Conservation (phyloP, 768 basidiomycete species). For the Rhodotorula taiwanensis region DNA sequence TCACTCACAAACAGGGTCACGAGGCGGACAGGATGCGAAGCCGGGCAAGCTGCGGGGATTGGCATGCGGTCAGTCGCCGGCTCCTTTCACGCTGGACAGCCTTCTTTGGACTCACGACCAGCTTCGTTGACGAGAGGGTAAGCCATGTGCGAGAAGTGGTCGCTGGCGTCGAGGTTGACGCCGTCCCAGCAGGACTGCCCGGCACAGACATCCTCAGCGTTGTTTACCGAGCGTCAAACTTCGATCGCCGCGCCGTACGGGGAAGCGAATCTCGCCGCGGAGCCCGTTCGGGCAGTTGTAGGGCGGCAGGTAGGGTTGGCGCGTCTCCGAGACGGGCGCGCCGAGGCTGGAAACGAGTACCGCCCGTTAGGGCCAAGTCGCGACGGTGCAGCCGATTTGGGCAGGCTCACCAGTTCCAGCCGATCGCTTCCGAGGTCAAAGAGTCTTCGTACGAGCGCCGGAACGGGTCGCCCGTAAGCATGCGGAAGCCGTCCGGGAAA, state of each 20-base stretch:
- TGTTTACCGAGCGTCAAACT: not conserved
- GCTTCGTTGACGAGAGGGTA: constrained; percentile 38
- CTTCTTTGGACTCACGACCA: constrained; percentile 1
- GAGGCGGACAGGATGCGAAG: constrained; percentile 31
- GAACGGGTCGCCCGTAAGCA: constrained; percentile 52
- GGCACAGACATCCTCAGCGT: too few relatives aligned
- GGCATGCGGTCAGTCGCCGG: not conserved
- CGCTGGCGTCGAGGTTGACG: constrained; percentile 45
- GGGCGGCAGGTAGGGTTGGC: constrained; percentile 22
- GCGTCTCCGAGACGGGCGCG: constrained; percentile 1
- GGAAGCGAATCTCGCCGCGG: constrained; percentile 35
- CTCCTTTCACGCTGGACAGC: too few relatives aligned
- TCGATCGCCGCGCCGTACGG: constrained; percentile 8
- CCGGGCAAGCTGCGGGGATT: constrained; percentile 34
- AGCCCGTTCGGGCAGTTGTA: constrained; percentile 40
- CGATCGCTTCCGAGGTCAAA: constrained; percentile 48
- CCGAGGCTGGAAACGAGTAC: constrained; percentile 9
- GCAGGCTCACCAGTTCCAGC: constrained; percentile 45
- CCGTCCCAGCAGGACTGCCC: constrained; percentile 47
- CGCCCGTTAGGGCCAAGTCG: not conserved
- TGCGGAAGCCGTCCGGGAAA: constrained; percentile 37
- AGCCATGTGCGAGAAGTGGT: constrained; percentile 49
- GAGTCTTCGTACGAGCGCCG: constrained; percentile 52
- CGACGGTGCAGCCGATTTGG: not conserved
- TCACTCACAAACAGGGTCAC: constrained; percentile 31